These are phyloP conservation scores for Chalciporus sp. DNA, from an alignment of 1,284 basidiomycete species.

Conservation along the genomic window DNA sequence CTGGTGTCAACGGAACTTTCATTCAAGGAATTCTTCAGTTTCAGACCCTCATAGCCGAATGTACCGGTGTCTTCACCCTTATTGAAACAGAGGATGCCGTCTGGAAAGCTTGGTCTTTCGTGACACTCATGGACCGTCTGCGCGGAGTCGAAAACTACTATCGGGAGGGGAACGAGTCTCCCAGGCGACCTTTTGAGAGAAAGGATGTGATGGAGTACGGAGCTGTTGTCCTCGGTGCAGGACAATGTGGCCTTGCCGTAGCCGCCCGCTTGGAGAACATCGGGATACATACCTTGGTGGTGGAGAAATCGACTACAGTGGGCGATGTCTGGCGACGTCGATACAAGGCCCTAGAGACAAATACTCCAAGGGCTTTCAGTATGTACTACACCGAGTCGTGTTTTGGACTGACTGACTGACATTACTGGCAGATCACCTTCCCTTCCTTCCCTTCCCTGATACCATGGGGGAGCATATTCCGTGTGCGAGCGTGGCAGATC, in stretches of 20 bases:
- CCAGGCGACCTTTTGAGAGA: slow-evolving; percentile 1
- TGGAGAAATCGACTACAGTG: slow-evolving; percentile 13
- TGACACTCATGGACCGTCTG: slow-evolving; percentile 16
- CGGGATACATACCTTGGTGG: slow-evolving; percentile 13
- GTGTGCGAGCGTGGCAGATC: slow-evolving; percentile 9
- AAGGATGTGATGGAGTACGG: slow-evolving; percentile 6
- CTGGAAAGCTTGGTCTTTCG: slow-evolving; percentile 23
- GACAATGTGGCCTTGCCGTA: slow-evolving; percentile 20
- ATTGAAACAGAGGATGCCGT: not conserved
- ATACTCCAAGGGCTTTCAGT: slow-evolving; percentile 22
- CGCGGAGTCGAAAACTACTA: slow-evolving; percentile 8
- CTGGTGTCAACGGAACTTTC: slow-evolving; percentile 1
- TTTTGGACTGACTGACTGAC: not conserved
- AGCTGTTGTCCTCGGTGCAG: slow-evolving; percentile 19
- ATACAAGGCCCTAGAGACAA: slow-evolving; percentile 18
- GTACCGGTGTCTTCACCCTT: slow-evolving; percentile 18
- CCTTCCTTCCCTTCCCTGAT: slow-evolving; percentile 17
- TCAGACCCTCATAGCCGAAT: slow-evolving; percentile 14
- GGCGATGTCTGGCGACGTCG: slow-evolving; percentile 21
- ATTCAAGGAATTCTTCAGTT: slow-evolving; percentile 19
- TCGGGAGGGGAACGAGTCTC: not conserved
- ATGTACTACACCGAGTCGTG: not conserved
- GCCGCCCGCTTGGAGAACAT: slow-evolving; percentile 20
- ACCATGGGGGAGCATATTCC: slow-evolving; percentile 3
- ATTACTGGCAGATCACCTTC: slow-evolving; percentile 13